These are phyloP conservation scores for Gypsophila paniculata DNA, from an alignment of 179 eudicot genomes.

Conservation along the genomic window DNA sequence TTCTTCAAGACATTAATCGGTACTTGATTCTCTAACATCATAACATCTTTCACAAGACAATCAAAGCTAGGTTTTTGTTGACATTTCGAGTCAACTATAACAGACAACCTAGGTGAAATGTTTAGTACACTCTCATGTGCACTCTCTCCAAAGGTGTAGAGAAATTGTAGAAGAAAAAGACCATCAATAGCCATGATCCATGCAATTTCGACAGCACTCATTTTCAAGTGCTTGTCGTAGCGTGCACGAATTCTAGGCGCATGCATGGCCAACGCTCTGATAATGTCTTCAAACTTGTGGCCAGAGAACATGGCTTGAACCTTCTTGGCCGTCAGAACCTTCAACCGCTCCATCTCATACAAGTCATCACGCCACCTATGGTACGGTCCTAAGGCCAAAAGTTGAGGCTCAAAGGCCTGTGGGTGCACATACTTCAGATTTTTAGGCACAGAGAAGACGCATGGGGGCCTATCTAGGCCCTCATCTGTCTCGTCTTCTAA, in stretches of 20 bases:
- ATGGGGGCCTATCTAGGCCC: slow-evolving; percentile 21
- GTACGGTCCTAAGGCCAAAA: slow-evolving; percentile 44
- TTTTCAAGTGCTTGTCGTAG: slow-evolving; percentile 35
- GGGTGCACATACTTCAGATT: slow-evolving; percentile 27
- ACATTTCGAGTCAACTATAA: slow-evolving; percentile 18
- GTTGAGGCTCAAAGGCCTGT: slow-evolving; percentile 39
- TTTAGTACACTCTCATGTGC: slow-evolving; percentile 19
- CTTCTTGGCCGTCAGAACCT: slow-evolving; percentile 30
- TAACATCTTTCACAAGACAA: slow-evolving; percentile 26
- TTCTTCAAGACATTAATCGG: slow-evolving; percentile 30
- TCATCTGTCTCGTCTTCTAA: slow-evolving; percentile 15
- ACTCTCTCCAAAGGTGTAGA: slow-evolving; percentile 17
- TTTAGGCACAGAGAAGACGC: slow-evolving; percentile 36
- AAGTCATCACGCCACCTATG: slow-evolving; percentile 35
- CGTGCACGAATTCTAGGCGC: slow-evolving; percentile 32
- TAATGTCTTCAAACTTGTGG: slow-evolving; percentile 16
- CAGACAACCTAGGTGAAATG: slow-evolving; percentile 24
- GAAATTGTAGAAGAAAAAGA: slow-evolving; percentile 28
- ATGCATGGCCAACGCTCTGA: slow-evolving; percentile 13
- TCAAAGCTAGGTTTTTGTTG: slow-evolving; percentile 18
- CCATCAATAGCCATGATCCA: slow-evolving; percentile 45
- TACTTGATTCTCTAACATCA: slow-evolving; percentile 45
- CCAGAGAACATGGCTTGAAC: slow-evolving; percentile 6
- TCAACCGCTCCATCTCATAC: slow-evolving; percentile 39
- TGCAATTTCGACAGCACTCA: slow-evolving; percentile 27